Percentiles rank a stretch among this genome's conserved stretches.
phyloP scores from a whole-genome alignment of 1,139 yeast species.

The Yamadazyma kanchanaburiensis region DNA sequence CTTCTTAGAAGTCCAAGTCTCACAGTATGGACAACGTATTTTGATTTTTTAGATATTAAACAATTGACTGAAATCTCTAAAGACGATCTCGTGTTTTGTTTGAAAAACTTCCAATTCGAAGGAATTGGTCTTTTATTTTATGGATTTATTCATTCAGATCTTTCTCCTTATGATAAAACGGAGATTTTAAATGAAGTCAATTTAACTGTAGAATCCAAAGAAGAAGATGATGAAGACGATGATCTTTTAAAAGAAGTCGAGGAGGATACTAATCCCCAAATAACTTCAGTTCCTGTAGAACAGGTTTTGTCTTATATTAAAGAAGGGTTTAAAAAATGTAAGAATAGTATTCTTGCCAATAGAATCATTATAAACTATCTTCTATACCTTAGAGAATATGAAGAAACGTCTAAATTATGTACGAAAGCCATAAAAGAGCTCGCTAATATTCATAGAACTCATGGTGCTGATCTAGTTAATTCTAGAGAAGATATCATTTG shows the following conservation, averaged over 20 bases:
- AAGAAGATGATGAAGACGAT: conserved; percentile 11
- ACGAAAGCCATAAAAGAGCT: conserved; percentile 59
- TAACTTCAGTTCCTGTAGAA: conserved; percentile 29
- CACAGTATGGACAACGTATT: conserved; percentile 70
- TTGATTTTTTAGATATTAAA: conserved; percentile 71
- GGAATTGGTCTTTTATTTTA: conserved; percentile 64
- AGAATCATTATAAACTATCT: conserved; percentile 64
- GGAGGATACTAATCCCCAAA: conserved; percentile 13
- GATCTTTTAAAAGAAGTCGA: conserved; percentile 15
- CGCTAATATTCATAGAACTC: conserved; percentile 43
- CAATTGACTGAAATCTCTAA: conserved; percentile 49
- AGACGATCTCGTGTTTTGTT: conserved; percentile 44
- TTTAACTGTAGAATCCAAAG: conserved; percentile 9
- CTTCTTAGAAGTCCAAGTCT: conserved; percentile 58
- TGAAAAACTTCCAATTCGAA: conserved; percentile 55
- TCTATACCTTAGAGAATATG: conserved; percentile 61
- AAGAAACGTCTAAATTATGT: conserved; percentile 58
- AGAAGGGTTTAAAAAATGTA: conserved; percentile 48
- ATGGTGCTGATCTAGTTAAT: conserved; percentile 46
- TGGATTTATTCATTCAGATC: conserved; percentile 61
- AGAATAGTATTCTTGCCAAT: conserved; percentile 56
- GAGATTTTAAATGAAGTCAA: conserved; percentile 14
- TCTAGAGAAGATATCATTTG: conserved; percentile 62
- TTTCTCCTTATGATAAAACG: conserved; percentile 54
- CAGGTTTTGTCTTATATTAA: conserved; percentile 53